phyloP scores from a whole-genome alignment of 2,329 filamentous ascomycete genomes.

The Neonectria magnoliae region DNA sequence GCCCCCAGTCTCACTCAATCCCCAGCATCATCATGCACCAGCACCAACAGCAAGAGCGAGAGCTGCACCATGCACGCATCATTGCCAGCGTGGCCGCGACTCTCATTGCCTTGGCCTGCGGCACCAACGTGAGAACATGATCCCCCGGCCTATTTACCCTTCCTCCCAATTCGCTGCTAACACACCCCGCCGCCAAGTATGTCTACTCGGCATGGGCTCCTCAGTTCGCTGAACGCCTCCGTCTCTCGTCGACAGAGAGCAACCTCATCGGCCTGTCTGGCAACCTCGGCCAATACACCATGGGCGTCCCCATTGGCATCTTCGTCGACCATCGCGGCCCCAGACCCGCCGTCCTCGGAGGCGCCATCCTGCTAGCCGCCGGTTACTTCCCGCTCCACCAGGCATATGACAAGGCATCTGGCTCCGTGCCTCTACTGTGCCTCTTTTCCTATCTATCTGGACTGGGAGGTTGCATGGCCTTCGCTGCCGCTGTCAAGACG shows the following conservation, averaged over 20 bases:
- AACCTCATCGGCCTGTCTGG: slow-evolving; percentile 89
- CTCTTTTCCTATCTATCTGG: slow-evolving; percentile 89
- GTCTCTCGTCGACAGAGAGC: slow-evolving; percentile 89
- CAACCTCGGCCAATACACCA: slow-evolving; percentile 93
- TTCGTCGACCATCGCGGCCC: slow-evolving; percentile 87
- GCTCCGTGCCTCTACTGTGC: slow-evolving; percentile 72
- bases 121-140: slow-evolving; percentile 78
- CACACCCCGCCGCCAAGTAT: slow-evolving; percentile 69
- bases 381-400: slow-evolving; percentile 88
- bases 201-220: slow-evolving; percentile 98
- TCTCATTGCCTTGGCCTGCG: slow-evolving; percentile 85
- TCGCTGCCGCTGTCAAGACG: slow-evolving; percentile 84
- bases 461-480: slow-evolving; percentile 90
- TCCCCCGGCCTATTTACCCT: not conserved
- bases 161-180: slow-evolving; percentile 18
- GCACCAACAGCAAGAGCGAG: slow-evolving; percentile 39
- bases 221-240: slow-evolving; percentile 88
- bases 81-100: slow-evolving; percentile 88
- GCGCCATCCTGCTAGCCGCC: slow-evolving; percentile 74
- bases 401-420: slow-evolving; percentile 77
- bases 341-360: slow-evolving; percentile 79
- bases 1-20: not conserved
- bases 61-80: slow-evolving; percentile 72
- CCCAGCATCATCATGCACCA: slow-evolving; percentile 38
- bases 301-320: slow-evolving; percentile 89